Evolutionary conservation across 345 rosid species (phyloP), one percentile per base, ranked within the genome.

Genomic region (Melaleuca quinquenervia): DNA sequence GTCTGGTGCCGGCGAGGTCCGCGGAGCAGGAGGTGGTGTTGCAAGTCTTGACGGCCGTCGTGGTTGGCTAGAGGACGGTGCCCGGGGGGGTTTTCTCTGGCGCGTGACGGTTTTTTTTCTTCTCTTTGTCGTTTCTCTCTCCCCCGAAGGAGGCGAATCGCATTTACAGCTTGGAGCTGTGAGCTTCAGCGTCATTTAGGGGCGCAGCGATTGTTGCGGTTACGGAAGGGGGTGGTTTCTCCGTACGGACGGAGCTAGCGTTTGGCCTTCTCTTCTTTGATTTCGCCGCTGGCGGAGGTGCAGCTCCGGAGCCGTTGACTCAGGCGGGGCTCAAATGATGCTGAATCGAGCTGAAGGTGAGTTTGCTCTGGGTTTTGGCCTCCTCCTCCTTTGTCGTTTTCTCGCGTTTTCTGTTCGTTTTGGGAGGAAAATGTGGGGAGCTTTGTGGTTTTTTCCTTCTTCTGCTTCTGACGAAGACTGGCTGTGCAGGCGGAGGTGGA

Each of bases 341-440:
- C 87, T 90, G 87, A 92, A 88, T 89, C 93, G 87, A 32, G 88
- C 82, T 60, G 88, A 80, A 87, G 88, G 88, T 87, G 88, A 87
- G 82, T 54, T 24, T 18, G 51, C 82, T n/a, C 48, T 32, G 27
- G n/a, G n/a, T 52, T 84, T 36, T 10, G 21, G 15, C 24, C 15
- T 55, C 53, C 82, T 52, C 29, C 3, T 44, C 80, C 49, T 50
- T 27, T 53, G 87, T 82, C 41, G 36, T 82, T 86, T 87, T 88
- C 56, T 56, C 36, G 48, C 82, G 50, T 82, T 70, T 41, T 70
- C 80, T 70, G 80, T 70, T 70, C 24, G 80, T 18, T 70, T 36
- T 15, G 80, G 13, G 11, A 1, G 48, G 3, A 36, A 70, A 70
- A 70, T 32, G 48, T 44, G 48, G 36, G 48, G 80, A 36, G 80